These are phyloP conservation scores for Aureobasidium namibiae DNA, from an alignment of 2,329 filamentous ascomycete genomes.

Conservation along the genomic window DNA sequence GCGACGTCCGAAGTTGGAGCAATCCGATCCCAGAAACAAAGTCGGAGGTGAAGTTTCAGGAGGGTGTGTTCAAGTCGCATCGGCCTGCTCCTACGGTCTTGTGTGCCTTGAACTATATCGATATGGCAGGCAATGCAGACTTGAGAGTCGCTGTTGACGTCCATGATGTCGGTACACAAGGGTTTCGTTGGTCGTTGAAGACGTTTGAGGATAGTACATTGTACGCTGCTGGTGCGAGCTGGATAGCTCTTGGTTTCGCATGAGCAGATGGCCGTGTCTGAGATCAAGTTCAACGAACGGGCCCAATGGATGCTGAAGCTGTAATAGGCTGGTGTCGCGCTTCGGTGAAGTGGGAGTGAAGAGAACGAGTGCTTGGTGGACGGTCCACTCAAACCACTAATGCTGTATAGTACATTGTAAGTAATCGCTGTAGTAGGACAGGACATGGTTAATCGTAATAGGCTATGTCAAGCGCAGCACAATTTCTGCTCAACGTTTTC, in stretches of 20 bases:
- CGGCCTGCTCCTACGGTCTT: constrained; percentile 19
- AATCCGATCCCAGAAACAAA: constrained; percentile 17
- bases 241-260: constrained; percentile 19
- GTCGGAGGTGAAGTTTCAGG: constrained; percentile 18
- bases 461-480: not conserved
- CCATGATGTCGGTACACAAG: constrained; percentile 19
- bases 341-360: not conserved
- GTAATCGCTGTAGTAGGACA: not conserved
- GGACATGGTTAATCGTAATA: not conserved
- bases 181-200: constrained; percentile 23
- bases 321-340: not conserved
- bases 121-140: constrained; percentile 22
- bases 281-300: not conserved
- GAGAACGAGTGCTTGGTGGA: not conserved
- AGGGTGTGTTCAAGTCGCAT: constrained; percentile 16
- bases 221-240: constrained; percentile 22
- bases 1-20: constrained; percentile 19
- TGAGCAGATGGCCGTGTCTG: not conserved
- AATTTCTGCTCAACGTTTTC: not conserved
- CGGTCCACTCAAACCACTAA: not conserved
- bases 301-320: not conserved
- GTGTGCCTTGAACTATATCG: constrained; percentile 23
- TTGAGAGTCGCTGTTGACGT: constrained; percentile 20
- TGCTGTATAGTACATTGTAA: not conserved
- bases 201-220: constrained; percentile 18